These are phyloP conservation scores for Heteromeles arbutifolia DNA, from an alignment of 306 rosid genomes.

Conservation along the genomic window DNA sequence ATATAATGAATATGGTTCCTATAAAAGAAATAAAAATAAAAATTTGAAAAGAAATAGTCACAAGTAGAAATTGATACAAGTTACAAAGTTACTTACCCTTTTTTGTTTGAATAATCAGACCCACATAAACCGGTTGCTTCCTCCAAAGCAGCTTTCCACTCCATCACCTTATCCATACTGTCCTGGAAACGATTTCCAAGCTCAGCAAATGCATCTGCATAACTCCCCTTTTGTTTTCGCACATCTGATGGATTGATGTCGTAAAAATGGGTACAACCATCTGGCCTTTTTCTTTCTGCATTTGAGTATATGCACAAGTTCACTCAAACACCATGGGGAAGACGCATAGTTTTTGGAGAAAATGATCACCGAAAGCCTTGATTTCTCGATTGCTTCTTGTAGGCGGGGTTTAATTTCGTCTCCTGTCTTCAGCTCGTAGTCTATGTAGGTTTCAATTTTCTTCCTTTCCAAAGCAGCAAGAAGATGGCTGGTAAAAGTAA, in stretches of 20 bases:
- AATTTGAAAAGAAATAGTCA: too few species aligned
- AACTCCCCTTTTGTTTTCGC: not conserved
- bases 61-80: not conserved
- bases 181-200: not conserved
- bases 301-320: not conserved
- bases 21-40: too few species aligned
- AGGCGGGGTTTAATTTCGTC: too few species aligned
- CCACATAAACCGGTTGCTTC: not conserved
- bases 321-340: not conserved
- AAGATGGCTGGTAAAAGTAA: too few species aligned
- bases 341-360: not conserved
- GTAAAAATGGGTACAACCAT: too few species aligned
- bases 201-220: not conserved
- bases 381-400: not conserved
- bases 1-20: too few species aligned
- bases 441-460: too few species aligned
- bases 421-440: rapidly evolving
- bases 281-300: not conserved
- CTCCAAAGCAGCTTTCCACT: not conserved
- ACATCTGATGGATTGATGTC: not conserved
- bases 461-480: rapidly evolving
- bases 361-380: not conserved
- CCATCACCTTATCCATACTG: rapidly evolving
- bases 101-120: not conserved
- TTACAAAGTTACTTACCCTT: not conserved